Conservation (phyloP, 768 basidiomycete genomes). For the Tubosaeta brunneosetosa region DNA sequence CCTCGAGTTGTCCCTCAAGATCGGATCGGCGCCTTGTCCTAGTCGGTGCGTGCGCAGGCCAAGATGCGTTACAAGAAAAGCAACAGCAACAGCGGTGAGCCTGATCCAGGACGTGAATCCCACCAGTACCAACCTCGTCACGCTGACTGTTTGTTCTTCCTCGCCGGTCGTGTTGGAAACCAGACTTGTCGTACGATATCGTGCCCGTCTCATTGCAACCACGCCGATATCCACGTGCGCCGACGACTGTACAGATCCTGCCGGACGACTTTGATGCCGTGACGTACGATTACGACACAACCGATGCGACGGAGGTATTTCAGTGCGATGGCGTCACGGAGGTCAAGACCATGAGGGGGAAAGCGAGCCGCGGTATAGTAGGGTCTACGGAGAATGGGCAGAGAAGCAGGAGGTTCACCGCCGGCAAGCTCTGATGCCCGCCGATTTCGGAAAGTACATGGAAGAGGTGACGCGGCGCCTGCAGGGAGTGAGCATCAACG, state of each 20-base stretch:
- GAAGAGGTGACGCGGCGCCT: no score
- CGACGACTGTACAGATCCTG: constrained; percentile 30
- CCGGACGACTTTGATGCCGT: constrained; percentile 30
- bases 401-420: no score
- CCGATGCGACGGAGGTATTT: constrained; percentile 21
- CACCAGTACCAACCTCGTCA: background rate
- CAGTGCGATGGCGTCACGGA: background rate
- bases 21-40: background rate
- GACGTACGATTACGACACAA: constrained; percentile 27
- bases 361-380: no score
- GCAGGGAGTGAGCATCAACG: no score
- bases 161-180: background rate
- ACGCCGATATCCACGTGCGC: constrained; percentile 28
- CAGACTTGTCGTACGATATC: constrained; percentile 20
- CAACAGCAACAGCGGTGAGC: constrained; percentile 30
- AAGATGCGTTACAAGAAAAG: constrained; percentile 23
- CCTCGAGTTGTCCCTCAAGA: background rate
- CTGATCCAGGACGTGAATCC: background rate
- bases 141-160: constrained; percentile 4
- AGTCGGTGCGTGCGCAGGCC: background rate
- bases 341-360: no score
- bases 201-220: no score
- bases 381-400: no score
- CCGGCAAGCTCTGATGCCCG: no score
- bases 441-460: no score